These are phyloP conservation scores for Starmerella ratchasimensis DNA, from an alignment of 805 yeast species.

Conservation along the genomic window DNA sequence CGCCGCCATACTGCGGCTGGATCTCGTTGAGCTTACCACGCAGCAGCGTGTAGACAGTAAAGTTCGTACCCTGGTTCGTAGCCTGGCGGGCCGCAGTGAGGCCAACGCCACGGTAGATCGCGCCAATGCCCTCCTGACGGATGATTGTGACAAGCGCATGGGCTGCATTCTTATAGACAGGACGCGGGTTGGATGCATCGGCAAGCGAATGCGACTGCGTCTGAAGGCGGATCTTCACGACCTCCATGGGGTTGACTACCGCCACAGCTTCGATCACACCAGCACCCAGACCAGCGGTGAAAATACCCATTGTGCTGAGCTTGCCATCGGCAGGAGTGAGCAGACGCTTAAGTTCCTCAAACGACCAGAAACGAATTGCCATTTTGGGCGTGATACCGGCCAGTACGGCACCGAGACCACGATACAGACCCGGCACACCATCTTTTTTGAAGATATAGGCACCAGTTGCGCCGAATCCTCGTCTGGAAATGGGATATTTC, in stretches of 20 bases:
- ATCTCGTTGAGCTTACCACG: conserved; percentile 51
- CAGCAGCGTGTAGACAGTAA: conserved; percentile 77
- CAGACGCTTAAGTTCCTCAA: conserved; percentile 69
- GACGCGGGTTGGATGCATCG: conserved; percentile 59
- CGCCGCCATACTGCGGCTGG: conserved; percentile 37
- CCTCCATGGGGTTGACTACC: conserved; percentile 95
- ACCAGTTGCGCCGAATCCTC: conserved; percentile 81
- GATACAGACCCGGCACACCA: conserved; percentile 73
- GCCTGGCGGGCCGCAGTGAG: conserved; percentile 97
- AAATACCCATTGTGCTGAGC: conserved; percentile 61
- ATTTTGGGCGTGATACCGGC: conserved; percentile 96
- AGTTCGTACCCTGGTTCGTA: conserved; percentile 95
- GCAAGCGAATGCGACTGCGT: conserved; percentile 86
- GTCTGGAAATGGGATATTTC: conserved; percentile 37
- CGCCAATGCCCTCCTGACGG: conserved; percentile 79
- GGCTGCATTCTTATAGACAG: conserved; percentile 83
- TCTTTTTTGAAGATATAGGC: conserved; percentile 62
- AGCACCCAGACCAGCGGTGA: conserved; percentile 91
- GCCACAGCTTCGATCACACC: conserved; percentile 92
- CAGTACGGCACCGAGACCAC: conserved; percentile 93
- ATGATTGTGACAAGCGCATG: conserved; percentile 77
- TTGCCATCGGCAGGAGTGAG: conserved; percentile 50
- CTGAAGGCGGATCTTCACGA: conserved; percentile 88
- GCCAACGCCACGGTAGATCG: conserved; percentile 86
- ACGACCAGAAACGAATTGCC: conserved; percentile 93